Evolutionary conservation across 2,329 filamentous ascomycete genomes (phyloP).

Genomic region (Dactylellina cionopaga): DNA sequence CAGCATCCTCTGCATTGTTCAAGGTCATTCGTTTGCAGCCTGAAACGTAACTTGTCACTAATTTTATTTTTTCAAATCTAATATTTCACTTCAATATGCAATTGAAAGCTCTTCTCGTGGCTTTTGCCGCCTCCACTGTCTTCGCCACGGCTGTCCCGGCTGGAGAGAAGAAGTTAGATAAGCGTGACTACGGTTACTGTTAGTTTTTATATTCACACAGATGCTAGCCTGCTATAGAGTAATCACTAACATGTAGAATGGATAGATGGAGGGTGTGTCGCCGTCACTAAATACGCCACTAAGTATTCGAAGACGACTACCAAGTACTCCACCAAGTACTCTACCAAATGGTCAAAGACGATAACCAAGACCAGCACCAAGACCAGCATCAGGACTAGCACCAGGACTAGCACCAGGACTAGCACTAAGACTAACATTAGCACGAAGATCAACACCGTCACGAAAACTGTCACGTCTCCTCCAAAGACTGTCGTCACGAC

Average conservation of each 20-base stretch:
- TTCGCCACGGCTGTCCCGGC: constrained; percentile 18
- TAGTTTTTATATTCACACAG: background rate
- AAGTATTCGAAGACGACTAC: constrained; percentile 22
- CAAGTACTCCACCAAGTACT: background rate
- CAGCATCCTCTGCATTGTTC: constrained; percentile 8
- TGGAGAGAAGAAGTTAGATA: constrained; percentile 9
- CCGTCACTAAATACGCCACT: constrained; percentile 4
- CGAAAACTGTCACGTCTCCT: constrained; percentile 1
- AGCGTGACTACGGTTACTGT: constrained; percentile 25
- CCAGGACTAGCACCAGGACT: constrained; percentile 12
- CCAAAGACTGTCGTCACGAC: background rate
- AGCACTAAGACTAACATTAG: background rate
- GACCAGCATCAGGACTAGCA: constrained; percentile 10
- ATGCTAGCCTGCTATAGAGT: background rate
- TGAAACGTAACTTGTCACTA: background rate
- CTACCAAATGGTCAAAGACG: background rate
- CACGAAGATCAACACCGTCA: background rate
- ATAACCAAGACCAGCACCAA: constrained; percentile 18
- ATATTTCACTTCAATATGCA: constrained; percentile 29
- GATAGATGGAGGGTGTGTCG: background rate
- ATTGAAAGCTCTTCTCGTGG: constrained; percentile 33
- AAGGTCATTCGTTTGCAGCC: constrained; percentile 12
- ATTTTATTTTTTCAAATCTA: no score
- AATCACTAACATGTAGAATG: background rate
- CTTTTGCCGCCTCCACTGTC: constrained; percentile 7